A percentile compares a stretch with the other conserved stretches of the same genome.
Conservation (phyloP, 1,284 basidiomycete genomes). For the Lignosus rhinocerotis region DNA sequence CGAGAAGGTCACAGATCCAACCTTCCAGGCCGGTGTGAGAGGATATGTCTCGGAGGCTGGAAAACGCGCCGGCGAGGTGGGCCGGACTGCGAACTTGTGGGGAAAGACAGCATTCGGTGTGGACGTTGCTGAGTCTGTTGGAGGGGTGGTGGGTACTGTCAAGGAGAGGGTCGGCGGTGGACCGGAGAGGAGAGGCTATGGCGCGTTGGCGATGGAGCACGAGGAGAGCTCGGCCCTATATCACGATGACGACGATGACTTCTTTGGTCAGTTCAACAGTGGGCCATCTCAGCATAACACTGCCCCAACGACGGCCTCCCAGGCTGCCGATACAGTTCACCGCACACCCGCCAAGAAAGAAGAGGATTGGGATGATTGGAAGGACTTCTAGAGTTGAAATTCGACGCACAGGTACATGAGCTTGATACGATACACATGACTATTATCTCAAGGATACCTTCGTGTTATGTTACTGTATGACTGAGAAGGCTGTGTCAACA, state of each 20-base stretch:
- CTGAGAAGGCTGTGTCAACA: background rate
- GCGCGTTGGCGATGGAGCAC: conserved; percentile 41
- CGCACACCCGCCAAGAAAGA: conserved; percentile 41
- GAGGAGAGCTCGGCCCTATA: conserved; percentile 61
- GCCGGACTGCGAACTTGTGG: conserved; percentile 70
- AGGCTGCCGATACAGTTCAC: conserved; percentile 25
- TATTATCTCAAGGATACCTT: conserved; percentile 7
- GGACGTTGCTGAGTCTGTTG: conserved; percentile 74
- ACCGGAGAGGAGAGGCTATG: conserved; percentile 56
- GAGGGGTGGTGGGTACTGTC: conserved; percentile 57
- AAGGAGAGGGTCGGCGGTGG: conserved; percentile 44
- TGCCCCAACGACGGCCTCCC: conserved; percentile 18
- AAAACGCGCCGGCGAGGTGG: conserved; percentile 57
- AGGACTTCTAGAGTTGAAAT: conserved; percentile 54
- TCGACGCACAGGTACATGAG: conserved; percentile 5
- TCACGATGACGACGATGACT: conserved; percentile 47
- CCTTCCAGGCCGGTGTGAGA: conserved; percentile 68
- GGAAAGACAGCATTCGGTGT: conserved; percentile 73
- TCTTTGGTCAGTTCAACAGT: conserved; percentile 54
- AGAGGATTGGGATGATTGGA: conserved; percentile 75
- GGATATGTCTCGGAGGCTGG: conserved; percentile 72
- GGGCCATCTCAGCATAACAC: conserved; percentile 21
- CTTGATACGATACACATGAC: background rate
- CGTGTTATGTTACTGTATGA: background rate
- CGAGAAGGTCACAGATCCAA: conserved; percentile 75